Base-by-base conservation (phyloP, 148 eudicot genomes). In the Silene uniflora region DNA sequence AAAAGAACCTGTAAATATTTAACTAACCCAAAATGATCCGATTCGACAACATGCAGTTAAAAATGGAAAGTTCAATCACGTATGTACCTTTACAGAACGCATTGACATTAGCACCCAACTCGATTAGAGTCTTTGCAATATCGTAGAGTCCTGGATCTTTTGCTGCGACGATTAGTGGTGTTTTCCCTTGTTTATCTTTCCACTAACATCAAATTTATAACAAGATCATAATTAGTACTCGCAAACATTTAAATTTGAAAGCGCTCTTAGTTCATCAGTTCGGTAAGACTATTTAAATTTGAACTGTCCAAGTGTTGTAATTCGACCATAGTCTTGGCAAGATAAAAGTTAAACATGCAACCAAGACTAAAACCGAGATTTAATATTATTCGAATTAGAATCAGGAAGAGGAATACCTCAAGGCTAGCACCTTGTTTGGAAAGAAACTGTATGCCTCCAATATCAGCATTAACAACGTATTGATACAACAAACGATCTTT, bases 101-200 rank as follows among this genome's bases (percentile, higher is more conserved):
- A 74, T 85, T 87, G 73, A 87, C 85, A 79, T 89, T 87, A 24
- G 88, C 88, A 60, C 90, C 90, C 69, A 87, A 80, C 18, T 87
- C 82, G 32, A 89, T 75, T 32, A 89, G 84, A 69, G 84, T 73
- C 60, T 78, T 76, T 23, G 90, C 90, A 74, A 82, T 75, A 61
- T 39, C 47, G 67, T 76, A 85, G 14, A 81, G 85, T n/a, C 79
- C 71, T 25, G 85, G 67, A 80, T 80, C 80, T 83, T 85, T 85
- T 49, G 86, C 83, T 60, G 92, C 90, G 24, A 82, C 72, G 52
- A 87, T 89, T 18, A 89, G 79, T 16, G 92, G 81, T 58, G 92
- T 89, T 79, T 82, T 85, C 22, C 92, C 92, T 59, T 85, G 82
- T 78, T 83, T 83, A 73, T 87, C 91, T 80, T 83, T 84, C 90